These are phyloP conservation scores for Allomyces arbusculus DNA, from an alignment of 192 early-diverging fungal genomes.

Conservation along the genomic window DNA sequence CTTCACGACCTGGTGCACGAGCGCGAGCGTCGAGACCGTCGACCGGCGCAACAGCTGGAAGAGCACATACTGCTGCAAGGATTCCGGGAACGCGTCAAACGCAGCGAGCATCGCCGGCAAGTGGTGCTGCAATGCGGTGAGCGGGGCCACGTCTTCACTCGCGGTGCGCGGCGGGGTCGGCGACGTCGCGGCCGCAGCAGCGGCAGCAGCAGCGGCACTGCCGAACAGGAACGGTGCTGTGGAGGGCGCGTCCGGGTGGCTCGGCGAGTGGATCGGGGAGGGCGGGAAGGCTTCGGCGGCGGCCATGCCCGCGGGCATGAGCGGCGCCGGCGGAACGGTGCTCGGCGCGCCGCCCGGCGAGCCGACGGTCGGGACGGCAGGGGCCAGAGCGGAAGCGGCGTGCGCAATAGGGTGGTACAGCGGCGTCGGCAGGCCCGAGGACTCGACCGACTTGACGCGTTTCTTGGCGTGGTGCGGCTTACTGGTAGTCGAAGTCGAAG, in stretches of 20 bases:
- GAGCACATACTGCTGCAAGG: conserved; percentile 68
- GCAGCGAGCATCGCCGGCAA: conserved; percentile 31
- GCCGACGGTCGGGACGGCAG: background rate
- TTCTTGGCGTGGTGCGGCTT: background rate
- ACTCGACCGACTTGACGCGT: background rate
- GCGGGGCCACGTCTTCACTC: background rate
- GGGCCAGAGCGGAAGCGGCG: background rate
- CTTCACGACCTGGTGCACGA: conserved; percentile 70
- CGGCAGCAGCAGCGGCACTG: background rate
- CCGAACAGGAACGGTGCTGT: background rate
- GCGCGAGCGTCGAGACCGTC: conserved; percentile 63
- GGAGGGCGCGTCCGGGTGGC: background rate
- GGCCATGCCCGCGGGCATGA: background rate
- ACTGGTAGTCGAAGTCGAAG: background rate
- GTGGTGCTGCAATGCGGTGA: background rate
- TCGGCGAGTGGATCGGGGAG: background rate
- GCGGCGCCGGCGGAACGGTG: background rate
- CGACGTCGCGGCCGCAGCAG: background rate
- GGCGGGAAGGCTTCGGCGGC: background rate
- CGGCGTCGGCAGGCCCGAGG: background rate
- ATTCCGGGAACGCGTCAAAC: conserved; percentile 56
- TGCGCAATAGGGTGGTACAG: background rate
- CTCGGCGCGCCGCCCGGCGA: background rate
- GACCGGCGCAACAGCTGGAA: conserved; percentile 72
- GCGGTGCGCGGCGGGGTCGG: background rate